Percentiles rank a stretch among this genome's conserved stretches.
Conservation (phyloP, 805 yeast genomes). For the Huiozyma naganishii region DNA sequence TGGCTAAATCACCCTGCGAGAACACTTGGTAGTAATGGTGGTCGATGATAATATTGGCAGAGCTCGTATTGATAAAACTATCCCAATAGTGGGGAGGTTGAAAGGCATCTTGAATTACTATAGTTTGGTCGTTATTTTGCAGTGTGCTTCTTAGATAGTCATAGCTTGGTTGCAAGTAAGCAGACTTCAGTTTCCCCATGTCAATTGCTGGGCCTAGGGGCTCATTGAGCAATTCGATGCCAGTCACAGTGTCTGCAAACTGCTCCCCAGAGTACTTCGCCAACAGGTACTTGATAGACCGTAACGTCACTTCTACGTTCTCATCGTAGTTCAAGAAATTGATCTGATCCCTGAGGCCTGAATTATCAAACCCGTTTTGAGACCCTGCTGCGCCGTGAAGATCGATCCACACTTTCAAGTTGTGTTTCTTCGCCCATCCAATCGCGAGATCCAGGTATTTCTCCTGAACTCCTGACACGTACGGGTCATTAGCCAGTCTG, state of each 20-base stretch:
- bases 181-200: conserved; percentile 40
- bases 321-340: conserved; percentile 38
- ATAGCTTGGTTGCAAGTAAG: conserved; percentile 57
- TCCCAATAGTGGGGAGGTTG: conserved; percentile 53
- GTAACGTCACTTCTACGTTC: conserved; percentile 43
- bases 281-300: conserved; percentile 44
- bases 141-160: conserved; percentile 42
- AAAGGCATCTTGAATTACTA: conserved; percentile 79
- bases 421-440: conserved; percentile 55
- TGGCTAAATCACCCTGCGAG: conserved; percentile 47
- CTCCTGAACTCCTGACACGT: conserved; percentile 66
- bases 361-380: conserved; percentile 92
- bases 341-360: conserved; percentile 63
- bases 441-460: conserved; percentile 65
- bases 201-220: conserved; percentile 69
- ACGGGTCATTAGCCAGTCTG: conserved; percentile 54
- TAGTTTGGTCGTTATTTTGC: conserved; percentile 39
- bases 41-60: conserved; percentile 67
- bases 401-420: conserved; percentile 78
- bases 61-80: conserved; percentile 35
- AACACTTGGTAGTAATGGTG: conserved; percentile 91
- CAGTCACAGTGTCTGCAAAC: conserved; percentile 64
- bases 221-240: conserved; percentile 80
- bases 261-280: conserved; percentile 51
- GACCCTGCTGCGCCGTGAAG: conserved; percentile 96